Base-by-base conservation (phyloP, 208 protist species). In the Trypanosoma congolense region DNA sequence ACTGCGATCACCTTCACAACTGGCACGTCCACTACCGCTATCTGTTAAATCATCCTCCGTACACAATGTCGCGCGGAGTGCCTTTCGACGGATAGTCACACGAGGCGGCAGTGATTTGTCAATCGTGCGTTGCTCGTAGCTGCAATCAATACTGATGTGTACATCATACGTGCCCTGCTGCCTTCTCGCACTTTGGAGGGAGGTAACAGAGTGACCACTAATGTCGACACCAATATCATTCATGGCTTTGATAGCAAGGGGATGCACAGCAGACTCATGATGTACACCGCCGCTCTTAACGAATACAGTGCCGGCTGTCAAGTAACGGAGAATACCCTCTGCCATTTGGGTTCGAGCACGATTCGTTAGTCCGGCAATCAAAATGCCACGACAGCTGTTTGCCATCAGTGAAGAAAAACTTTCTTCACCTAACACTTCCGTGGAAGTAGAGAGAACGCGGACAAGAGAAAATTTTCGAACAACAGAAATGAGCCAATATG, bases 291-390 rank as follows among this genome's bases (percentile, higher is more conserved):
- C 87, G 50, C 87, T 93, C 61, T 68, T 67, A 24, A 93, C 66
- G 47, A 83, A 89, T n/a, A 93, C 44, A 4, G 65, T 40, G 46
- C 70, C 61, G 28, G 36, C 43, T 3, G 80, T 86, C 43, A 88
- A 56, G 12, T 52, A 29, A 8, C 83, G 80, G 48, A 93, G 56
- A 24, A 91, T 69, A 4, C 66, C 80, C 70, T 93, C 83, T 4
- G 87, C 80, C 83, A 93, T 93, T 65, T 90, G 80, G 47, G 87
- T 93, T 9, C 87, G 68, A 4, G 87, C 80, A 2, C 60, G 54
- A 41, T 93, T 93, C 25, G 83, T 85, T 6, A 80, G 50, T 1
- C 80, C 83, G 3, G 80, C 83, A 38, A 93, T 70, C 8, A 93
- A 46, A 46, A 93, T 80, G 12, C 87, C 87, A 1, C 87, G 77